Conservation (phyloP, 108 stramenopile genomes). For the Aurantiochytrium sp. region DNA sequence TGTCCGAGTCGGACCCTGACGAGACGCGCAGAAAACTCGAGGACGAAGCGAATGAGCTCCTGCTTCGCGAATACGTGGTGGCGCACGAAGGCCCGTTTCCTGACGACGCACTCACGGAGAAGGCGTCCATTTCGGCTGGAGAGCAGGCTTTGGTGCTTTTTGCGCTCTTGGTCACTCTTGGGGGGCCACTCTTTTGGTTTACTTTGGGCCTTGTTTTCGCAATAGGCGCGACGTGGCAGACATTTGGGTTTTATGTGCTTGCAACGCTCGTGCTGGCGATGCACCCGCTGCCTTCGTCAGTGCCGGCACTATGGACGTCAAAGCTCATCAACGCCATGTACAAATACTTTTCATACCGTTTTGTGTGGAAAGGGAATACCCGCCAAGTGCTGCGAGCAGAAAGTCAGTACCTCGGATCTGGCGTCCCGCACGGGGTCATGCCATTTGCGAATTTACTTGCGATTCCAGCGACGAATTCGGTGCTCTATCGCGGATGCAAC, state of each 20-base stretch:
- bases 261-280: not conserved
- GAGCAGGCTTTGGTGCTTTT: not conserved
- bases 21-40: not conserved
- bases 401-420: not conserved
- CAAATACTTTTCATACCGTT: slow-evolving; percentile 13
- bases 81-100: not conserved
- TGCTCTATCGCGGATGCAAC: not conserved
- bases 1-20: not conserved
- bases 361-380: not conserved
- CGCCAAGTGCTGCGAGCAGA: not conserved
- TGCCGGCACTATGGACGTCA: not conserved
- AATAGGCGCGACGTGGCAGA: not conserved
- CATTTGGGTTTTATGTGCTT: not conserved
- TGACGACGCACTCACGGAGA: not conserved
- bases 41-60: not conserved
- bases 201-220: not conserved
- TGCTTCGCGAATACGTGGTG: not conserved
- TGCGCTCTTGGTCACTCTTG: not conserved
- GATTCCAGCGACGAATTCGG: slow-evolving; percentile 1
- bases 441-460: slow-evolving; percentile 9
- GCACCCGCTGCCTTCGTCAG: not conserved
- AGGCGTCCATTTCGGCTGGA: not conserved
- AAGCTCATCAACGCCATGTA: not conserved
- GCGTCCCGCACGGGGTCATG: slow-evolving; percentile 17
- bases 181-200: not conserved